Evolutionary conservation across 768 basidiomycete genomes (phyloP).

Genomic region (Amanita exitialis): DNA sequence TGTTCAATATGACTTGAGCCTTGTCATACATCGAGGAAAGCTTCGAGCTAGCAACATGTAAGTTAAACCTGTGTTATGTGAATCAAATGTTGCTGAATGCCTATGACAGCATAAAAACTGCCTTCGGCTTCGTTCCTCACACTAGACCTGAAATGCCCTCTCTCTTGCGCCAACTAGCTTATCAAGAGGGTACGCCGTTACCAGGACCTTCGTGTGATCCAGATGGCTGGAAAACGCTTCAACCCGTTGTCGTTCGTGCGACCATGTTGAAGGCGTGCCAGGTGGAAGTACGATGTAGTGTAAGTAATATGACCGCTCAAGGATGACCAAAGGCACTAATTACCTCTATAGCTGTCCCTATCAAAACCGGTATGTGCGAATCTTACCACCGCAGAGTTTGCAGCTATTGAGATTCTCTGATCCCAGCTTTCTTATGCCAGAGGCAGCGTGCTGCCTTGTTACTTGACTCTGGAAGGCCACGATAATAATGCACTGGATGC

Average conservation of each 20-base stretch:
- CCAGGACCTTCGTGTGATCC: conserved; percentile 39
- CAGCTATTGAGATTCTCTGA: background rate
- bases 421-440: conserved; percentile 35
- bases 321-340: background rate
- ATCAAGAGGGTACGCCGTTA: conserved; percentile 31
- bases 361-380: conserved; percentile 31
- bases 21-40: conserved; percentile 35
- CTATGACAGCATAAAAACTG: conserved; percentile 34
- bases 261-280: conserved; percentile 27
- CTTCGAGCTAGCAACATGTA: conserved; percentile 38
- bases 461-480: conserved; percentile 28
- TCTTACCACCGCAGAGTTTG: background rate
- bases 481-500: conserved; percentile 30
- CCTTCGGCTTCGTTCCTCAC: conserved; percentile 42
- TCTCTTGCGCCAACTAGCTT: conserved; percentile 37
- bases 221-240: conserved; percentile 39
- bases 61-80: conserved; percentile 10
- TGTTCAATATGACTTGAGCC: conserved; percentile 40
- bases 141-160: conserved; percentile 35
- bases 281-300: conserved; percentile 30
- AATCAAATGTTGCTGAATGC: background rate
- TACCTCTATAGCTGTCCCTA: conserved; percentile 26
- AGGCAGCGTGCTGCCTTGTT: conserved; percentile 38
- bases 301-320: conserved; percentile 15
- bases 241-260: conserved; percentile 30